A percentile compares a stretch with the other conserved stretches of the same genome.
Conservation (phyloP, 2,329 filamentous ascomycete genomes). For the Pseudogymnoascus sp. region DNA sequence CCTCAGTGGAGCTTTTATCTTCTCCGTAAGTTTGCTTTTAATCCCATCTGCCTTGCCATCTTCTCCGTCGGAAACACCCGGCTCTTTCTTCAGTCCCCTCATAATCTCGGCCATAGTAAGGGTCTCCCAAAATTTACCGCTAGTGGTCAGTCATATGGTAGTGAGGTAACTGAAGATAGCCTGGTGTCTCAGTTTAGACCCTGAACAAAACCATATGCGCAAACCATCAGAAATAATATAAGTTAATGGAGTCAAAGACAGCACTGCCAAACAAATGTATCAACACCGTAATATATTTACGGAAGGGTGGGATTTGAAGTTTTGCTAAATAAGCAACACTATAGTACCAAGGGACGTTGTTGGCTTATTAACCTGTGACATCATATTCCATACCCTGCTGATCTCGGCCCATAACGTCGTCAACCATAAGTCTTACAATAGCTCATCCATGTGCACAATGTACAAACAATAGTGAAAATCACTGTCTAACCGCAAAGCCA, state of each 20-base stretch:
- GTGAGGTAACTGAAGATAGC: background rate
- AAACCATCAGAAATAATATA: background rate
- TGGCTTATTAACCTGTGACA: background rate
- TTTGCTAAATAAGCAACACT: background rate
- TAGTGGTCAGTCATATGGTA: background rate
- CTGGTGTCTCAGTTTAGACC: background rate
- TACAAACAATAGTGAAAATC: background rate
- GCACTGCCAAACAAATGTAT: background rate
- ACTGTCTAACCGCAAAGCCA: background rate
- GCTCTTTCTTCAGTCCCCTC: background rate
- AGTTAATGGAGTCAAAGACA: background rate
- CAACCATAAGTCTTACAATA: background rate
- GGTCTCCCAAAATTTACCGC: background rate
- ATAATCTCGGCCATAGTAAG: background rate
- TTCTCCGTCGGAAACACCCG: background rate
- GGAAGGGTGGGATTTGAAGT: background rate
- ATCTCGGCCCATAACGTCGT: constrained; percentile 1
- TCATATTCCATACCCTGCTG: background rate
- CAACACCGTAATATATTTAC: background rate
- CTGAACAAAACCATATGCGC: background rate
- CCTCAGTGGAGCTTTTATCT: background rate
- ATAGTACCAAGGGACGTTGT: background rate
- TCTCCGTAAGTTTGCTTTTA: background rate
- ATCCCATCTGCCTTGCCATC: background rate
- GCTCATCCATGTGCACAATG: background rate